Conservation (phyloP, 108 stramenopile species). For the Chaetoceros muelleri region DNA sequence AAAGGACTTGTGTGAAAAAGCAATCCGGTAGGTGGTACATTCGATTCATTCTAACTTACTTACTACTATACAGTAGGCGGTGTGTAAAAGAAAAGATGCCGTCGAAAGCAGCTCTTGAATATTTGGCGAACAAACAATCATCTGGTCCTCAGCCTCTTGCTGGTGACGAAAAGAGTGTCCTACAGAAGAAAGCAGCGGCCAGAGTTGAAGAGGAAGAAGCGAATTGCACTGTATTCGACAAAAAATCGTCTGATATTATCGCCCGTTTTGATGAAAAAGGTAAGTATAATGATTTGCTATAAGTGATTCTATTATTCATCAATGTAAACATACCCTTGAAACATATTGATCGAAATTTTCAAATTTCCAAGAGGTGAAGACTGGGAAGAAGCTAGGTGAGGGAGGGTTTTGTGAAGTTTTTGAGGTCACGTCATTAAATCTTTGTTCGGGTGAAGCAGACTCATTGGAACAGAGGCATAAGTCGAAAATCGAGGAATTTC, state of each 20-base stretch:
- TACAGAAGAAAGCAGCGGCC: background rate
- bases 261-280: background rate
- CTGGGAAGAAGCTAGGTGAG: constrained; percentile 12
- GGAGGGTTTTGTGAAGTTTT: constrained; percentile 58
- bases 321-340: background rate
- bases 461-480: background rate
- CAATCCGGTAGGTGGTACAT: background rate
- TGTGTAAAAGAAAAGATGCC: background rate
- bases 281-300: too few relatives aligned
- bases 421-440: background rate
- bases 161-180: background rate
- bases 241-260: background rate
- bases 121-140: background rate
- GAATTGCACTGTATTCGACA: background rate
- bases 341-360: background rate
- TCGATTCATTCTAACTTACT: background rate
- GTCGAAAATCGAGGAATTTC: background rate
- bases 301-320: background rate
- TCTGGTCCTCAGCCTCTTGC: background rate
- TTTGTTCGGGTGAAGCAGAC: background rate
- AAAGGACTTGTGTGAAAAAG: background rate
- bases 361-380: constrained; percentile 7
- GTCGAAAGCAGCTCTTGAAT: background rate
- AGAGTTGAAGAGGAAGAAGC: background rate
- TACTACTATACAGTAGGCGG: background rate